Evolutionary conservation across 257 asterid species (phyloP).

Genomic region (Gentiana straminea): DNA sequence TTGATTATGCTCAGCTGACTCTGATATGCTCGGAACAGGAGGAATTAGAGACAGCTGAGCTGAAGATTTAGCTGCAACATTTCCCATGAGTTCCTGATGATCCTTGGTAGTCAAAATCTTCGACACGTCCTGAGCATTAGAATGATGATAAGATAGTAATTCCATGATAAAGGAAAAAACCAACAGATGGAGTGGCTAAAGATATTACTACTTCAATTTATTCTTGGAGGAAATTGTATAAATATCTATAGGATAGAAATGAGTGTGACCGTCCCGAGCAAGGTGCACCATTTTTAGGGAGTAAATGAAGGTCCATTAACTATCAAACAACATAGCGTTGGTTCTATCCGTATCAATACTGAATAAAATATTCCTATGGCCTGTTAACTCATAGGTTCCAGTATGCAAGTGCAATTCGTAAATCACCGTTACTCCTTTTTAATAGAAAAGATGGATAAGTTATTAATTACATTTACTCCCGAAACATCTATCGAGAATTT

Average conservation of each 20-base stretch:
- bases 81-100: constrained; percentile 71
- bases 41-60: constrained; percentile 75
- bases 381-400: too few relatives aligned
- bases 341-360: too few relatives aligned
- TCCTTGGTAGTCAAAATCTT: constrained; percentile 85
- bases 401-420: too few relatives aligned
- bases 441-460: too few relatives aligned
- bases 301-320: not conserved
- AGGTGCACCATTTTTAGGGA: not conserved
- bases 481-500: too few relatives aligned
- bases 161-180: not conserved
- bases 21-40: constrained; percentile 27
- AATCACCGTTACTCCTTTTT: too few relatives aligned
- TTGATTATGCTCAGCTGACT: constrained; percentile 20
- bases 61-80: constrained; percentile 70
- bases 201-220: not conserved
- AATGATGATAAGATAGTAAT: not conserved
- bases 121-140: constrained; percentile 47
- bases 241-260: too few relatives aligned
- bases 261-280: too few relatives aligned
- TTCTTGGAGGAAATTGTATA: not conserved
- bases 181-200: too few relatives aligned
- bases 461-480: too few relatives aligned
- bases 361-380: too few relatives aligned
- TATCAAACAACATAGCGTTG: too few relatives aligned